Evolutionary conservation across 2,329 filamentous ascomycete genomes (phyloP).

Genomic region (Phialophora chinensis): DNA sequence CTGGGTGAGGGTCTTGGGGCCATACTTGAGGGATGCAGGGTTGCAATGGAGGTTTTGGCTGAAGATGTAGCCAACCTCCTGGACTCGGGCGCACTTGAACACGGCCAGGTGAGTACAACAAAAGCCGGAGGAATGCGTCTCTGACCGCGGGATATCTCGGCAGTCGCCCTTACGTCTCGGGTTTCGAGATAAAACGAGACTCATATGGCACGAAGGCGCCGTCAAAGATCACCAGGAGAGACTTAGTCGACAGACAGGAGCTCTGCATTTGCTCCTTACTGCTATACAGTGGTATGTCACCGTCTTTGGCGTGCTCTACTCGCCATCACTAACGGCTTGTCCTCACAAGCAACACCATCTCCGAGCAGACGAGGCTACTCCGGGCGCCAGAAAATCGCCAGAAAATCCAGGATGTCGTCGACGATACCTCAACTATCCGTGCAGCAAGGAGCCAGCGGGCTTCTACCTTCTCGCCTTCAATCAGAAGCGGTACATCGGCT

Average conservation of each 20-base stretch:
- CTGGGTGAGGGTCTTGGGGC: conserved; percentile 7
- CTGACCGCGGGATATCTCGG: not conserved
- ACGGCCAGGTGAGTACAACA: not conserved
- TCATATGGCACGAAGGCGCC: conserved; percentile 6
- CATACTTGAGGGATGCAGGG: conserved; percentile 6
- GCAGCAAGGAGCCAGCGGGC: not conserved
- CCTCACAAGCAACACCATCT: not conserved
- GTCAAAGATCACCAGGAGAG: conserved; percentile 12
- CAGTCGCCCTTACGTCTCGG: conserved; percentile 2
- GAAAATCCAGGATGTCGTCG: conserved; percentile 14
- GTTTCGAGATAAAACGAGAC: conserved; percentile 8
- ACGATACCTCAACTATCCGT: conserved; percentile 9
- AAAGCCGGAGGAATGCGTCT: not conserved
- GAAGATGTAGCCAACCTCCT: conserved; percentile 8
- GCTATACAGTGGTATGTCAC: conserved; percentile 9
- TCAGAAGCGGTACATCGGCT: conserved; percentile 5
- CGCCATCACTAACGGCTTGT: not conserved
- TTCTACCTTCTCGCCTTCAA: not conserved
- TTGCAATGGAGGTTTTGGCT: conserved; percentile 11
- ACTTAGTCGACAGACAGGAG: conserved; percentile 1
- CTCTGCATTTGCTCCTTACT: conserved; percentile 3
- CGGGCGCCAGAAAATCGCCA: conserved; percentile 6
- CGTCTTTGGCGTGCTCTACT: not conserved
- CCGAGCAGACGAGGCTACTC: conserved; percentile 6
- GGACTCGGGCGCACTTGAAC: not conserved